A percentile compares a stretch with the other conserved stretches of the same genome.
Evolutionary conservation across 2,329 filamentous ascomycete genomes (phyloP).

Genomic region (Didymella pinodella): DNA sequence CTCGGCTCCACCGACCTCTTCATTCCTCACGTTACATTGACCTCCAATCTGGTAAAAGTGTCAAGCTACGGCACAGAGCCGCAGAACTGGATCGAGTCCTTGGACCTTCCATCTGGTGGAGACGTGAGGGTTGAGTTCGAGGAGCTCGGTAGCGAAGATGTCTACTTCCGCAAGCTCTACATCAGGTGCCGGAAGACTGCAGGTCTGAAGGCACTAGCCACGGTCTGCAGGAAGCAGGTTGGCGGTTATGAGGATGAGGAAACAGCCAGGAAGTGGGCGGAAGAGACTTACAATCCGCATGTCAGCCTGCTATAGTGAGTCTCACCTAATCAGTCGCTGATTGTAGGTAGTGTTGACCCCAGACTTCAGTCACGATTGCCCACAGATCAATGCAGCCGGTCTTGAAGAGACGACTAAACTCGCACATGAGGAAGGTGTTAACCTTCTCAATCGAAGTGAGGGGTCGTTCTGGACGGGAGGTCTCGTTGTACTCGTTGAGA

Average conservation of each 20-base stretch:
- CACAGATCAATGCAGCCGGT: slow-evolving; percentile 29
- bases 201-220: slow-evolving; percentile 40
- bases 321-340: not conserved
- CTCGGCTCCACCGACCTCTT: slow-evolving; percentile 51
- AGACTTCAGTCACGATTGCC: slow-evolving; percentile 37
- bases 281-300: slow-evolving; percentile 50
- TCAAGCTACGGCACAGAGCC: slow-evolving; percentile 40
- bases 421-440: slow-evolving; percentile 35
- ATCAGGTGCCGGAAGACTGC: slow-evolving; percentile 44
- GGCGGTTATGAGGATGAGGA: slow-evolving; percentile 34
- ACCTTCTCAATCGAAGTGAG: slow-evolving; percentile 25
- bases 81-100: slow-evolving; percentile 49
- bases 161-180: slow-evolving; percentile 53
- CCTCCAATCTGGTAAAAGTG: slow-evolving; percentile 43
- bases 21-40: slow-evolving; percentile 55
- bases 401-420: slow-evolving; percentile 35
- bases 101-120: slow-evolving; percentile 32
- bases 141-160: slow-evolving; percentile 44
- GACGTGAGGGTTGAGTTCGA: slow-evolving; percentile 41
- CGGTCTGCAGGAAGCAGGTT: slow-evolving; percentile 38
- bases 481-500: slow-evolving; percentile 52
- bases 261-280: slow-evolving; percentile 42
- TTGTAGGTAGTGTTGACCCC: slow-evolving; percentile 2
- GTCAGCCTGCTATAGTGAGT: slow-evolving; percentile 54
- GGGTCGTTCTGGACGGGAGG: slow-evolving; percentile 47